These are phyloP conservation scores for Apiospora malaysiana DNA, from an alignment of 2,329 filamentous ascomycete genomes.

Conservation along the genomic window DNA sequence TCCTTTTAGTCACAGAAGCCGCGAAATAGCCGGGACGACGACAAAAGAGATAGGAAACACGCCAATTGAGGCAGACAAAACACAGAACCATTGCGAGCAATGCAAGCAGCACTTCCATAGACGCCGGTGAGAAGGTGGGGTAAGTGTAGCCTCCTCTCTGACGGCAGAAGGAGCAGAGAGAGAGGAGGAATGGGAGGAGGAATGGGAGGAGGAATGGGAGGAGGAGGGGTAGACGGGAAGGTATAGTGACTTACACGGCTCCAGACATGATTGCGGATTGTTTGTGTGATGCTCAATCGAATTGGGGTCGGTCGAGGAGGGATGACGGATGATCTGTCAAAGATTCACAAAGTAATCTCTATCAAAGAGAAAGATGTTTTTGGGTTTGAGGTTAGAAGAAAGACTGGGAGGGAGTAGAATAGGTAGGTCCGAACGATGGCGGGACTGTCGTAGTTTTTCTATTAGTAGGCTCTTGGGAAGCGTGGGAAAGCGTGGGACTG, in stretches of 20 bases:
- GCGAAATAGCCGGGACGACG: conserved; percentile 30
- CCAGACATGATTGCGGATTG: conserved; percentile 62
- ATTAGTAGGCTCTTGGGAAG: conserved; percentile 19
- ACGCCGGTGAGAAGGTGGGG: conserved; percentile 30
- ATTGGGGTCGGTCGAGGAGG: not conserved
- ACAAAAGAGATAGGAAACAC: conserved; percentile 27
- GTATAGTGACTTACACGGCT: conserved; percentile 67
- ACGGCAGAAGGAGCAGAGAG: conserved; percentile 16
- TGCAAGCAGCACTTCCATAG: conserved; percentile 27
- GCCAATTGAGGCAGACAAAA: conserved; percentile 35
- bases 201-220: conserved; percentile 28
- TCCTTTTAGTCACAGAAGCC: conserved; percentile 38
- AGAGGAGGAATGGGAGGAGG: conserved; percentile 30
- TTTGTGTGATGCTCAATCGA: conserved; percentile 21
- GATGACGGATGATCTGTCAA: conserved; percentile 20
- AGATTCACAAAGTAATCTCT: conserved; percentile 17
- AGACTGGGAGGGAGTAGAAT: conserved; percentile 23
- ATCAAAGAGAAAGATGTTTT: conserved; percentile 19
- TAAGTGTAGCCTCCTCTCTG: conserved; percentile 1
- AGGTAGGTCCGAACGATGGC: conserved; percentile 16
- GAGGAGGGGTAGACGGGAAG: conserved; percentile 35
- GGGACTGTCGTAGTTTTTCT: conserved; percentile 28
- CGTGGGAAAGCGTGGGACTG: conserved; percentile 19
- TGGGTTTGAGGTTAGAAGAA: conserved; percentile 27
- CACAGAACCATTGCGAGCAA: not conserved